These are phyloP conservation scores for Russula griseocarnosa DNA, from an alignment of 768 basidiomycete species.

Conservation along the genomic window DNA sequence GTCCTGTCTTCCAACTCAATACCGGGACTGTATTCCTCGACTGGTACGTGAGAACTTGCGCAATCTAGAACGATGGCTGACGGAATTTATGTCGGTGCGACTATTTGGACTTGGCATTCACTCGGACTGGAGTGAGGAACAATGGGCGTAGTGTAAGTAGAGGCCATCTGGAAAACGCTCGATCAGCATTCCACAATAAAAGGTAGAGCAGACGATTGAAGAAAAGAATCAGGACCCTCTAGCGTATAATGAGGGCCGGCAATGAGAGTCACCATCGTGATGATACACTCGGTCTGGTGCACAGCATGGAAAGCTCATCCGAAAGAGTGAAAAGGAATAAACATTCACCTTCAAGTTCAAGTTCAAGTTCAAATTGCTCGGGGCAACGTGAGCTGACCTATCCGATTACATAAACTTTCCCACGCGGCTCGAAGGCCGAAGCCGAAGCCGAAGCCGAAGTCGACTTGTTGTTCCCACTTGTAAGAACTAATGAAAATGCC, in stretches of 20 bases:
- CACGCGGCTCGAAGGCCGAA: no score
- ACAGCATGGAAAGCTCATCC: slow-evolving; percentile 28
- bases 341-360: slow-evolving; percentile 7
- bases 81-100: slow-evolving; percentile 57
- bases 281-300: slow-evolving; percentile 28
- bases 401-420: background rate
- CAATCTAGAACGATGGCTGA: slow-evolving; percentile 16
- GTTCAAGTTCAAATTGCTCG: no score
- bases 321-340: background rate
- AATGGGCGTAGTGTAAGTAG: slow-evolving; percentile 70
- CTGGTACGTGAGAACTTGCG: slow-evolving; percentile 42
- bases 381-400: background rate
- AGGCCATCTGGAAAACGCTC: background rate
- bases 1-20: slow-evolving; percentile 47
- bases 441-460: no score
- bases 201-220: background rate
- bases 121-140: slow-evolving; percentile 94
- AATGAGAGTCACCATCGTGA: slow-evolving; percentile 24
- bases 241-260: slow-evolving; percentile 27
- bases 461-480: no score
- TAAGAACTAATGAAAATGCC: no score
- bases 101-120: slow-evolving; percentile 83
- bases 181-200: slow-evolving; percentile 6
- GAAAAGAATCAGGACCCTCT: slow-evolving; percentile 24
- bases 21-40: slow-evolving; percentile 94